phyloP scores from a whole-genome alignment of 1,284 basidiomycete species.

The Heterobasidion parviporum region DNA sequence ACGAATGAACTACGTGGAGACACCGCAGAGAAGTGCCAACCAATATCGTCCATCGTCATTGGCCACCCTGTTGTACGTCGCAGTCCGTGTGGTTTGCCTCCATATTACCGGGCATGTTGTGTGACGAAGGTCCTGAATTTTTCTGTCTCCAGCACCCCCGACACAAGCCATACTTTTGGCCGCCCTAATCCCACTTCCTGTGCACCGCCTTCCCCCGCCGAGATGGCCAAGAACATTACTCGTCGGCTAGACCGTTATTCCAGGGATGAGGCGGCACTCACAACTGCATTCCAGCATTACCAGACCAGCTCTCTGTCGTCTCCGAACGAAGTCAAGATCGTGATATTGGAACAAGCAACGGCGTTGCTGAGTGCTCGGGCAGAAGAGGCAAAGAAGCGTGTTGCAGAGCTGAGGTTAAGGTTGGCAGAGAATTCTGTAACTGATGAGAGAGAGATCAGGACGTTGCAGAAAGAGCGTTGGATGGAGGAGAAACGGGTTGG shows the following conservation, averaged over 20 bases:
- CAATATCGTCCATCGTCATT: neutral
- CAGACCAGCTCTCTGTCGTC: conserved; percentile 21
- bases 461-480: conserved; percentile 40
- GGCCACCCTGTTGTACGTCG: conserved; percentile 5
- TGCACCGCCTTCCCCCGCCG: conserved; percentile 9
- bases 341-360: conserved; percentile 33
- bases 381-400: conserved; percentile 34
- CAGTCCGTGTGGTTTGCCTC: neutral
- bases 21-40: neutral
- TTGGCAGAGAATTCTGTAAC: conserved; percentile 25
- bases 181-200: conserved; percentile 15
- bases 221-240: conserved; percentile 13
- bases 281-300: conserved; percentile 21
- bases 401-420: conserved; percentile 28
- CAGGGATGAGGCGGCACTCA: conserved; percentile 30
- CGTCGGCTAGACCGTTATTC: conserved; percentile 28
- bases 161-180: conserved; percentile 20
- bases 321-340: conserved; percentile 35
- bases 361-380: conserved; percentile 34
- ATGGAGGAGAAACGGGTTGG: conserved; percentile 36
- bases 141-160: conserved; percentile 12
- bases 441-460: conserved; percentile 25
- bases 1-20: neutral
- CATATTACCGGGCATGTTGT: neutral
- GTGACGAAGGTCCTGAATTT: neutral